Evolutionary conservation across 305 asterid genomes (phyloP), one percentile per base, ranked within the genome.

Genomic region (Fraxinus greggii): DNA sequence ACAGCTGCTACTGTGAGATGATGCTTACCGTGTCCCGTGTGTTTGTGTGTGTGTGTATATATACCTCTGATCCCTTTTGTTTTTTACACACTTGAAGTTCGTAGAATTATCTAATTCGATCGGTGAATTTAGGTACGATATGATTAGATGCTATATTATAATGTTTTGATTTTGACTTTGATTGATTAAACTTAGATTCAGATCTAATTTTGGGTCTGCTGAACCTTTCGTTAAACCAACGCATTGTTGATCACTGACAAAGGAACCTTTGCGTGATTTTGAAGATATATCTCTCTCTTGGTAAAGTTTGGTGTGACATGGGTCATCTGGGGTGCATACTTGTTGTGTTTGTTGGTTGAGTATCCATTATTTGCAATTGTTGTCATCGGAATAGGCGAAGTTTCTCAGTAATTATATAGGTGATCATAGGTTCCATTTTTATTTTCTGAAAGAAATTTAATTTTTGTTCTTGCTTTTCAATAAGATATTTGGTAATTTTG

Each of bases 221-320:
- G 75, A 12, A 69, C 75, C 38, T 69, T 69, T 69, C 75, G 36
- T 69, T 69, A 69, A 69, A 69, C 40, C 23, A 8, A 69, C 75
- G 75, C 75, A 69, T 69, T 69, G 3, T 69, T 69, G 40, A 26
- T 69, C 40, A 69, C 21, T 9, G 75, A 67, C 38, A 5, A 67
- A 67, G 74, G 74, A 69, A 69, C 40, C 75, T 69, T 85, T 88
- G 88, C 93, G 86, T 90, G 75, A 83, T 69, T 67, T 84, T 87
- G 79, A 90, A 86, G 90, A 83, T 86, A 82, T 72, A 67, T 84
- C 89, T 86, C 90, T 90, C 89, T 86, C 88, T 84, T 82, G 92
- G 86, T 86, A 69, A 65, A 78, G 89, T 86, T 89, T 85, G 92
- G 90, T 88, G 84, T 73, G 78, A 48, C 75, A 65, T 75, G 84